Percentiles rank a stretch among this genome's conserved stretches.
phyloP scores from a whole-genome alignment of 1,284 basidiomycete genomes.

The Mycena sp. region DNA sequence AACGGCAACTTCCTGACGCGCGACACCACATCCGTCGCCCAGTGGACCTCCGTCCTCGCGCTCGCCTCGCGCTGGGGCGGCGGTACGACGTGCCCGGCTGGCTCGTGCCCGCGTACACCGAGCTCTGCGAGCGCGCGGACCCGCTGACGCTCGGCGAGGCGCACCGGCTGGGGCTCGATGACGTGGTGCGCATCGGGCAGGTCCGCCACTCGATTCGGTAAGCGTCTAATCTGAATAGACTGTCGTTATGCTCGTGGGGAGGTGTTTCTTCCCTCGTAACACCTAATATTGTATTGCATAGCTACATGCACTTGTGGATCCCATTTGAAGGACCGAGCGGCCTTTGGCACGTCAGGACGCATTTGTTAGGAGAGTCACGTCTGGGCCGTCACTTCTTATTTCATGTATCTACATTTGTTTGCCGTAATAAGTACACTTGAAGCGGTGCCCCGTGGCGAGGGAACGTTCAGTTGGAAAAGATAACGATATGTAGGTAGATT shows the following conservation, averaged over 20 bases:
- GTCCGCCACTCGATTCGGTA: slow-evolving; percentile 28
- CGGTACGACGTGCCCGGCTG: slow-evolving; percentile 43
- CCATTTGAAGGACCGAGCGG: too few species aligned
- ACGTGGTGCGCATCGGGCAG: slow-evolving; percentile 19
- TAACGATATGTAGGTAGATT: too few species aligned
- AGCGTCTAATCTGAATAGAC: slow-evolving; percentile 21
- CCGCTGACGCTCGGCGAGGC: slow-evolving; percentile 25
- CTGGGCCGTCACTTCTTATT: too few species aligned
- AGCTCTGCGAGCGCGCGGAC: slow-evolving; percentile 39
- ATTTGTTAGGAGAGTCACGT: too few species aligned
- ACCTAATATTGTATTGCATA: too few species aligned
- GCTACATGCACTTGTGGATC: too few species aligned
- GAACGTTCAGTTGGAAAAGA: too few species aligned
- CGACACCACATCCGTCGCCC: slow-evolving; percentile 42
- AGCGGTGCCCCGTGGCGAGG: too few species aligned
- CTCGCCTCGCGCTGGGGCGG: slow-evolving; percentile 47
- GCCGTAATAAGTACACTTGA: too few species aligned
- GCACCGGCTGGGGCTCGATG: slow-evolving; percentile 24
- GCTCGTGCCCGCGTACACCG: slow-evolving; percentile 47
- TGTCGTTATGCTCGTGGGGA: slow-evolving; percentile 21
- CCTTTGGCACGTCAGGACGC: too few species aligned
- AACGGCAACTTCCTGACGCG: slow-evolving; percentile 40
- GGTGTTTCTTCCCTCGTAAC: slow-evolving; percentile 16
- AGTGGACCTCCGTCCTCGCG: slow-evolving; percentile 50
- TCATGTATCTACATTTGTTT: too few species aligned